Conservation (phyloP, 139 green algal genomes). For the Ettlia oleoabundans region DNA sequence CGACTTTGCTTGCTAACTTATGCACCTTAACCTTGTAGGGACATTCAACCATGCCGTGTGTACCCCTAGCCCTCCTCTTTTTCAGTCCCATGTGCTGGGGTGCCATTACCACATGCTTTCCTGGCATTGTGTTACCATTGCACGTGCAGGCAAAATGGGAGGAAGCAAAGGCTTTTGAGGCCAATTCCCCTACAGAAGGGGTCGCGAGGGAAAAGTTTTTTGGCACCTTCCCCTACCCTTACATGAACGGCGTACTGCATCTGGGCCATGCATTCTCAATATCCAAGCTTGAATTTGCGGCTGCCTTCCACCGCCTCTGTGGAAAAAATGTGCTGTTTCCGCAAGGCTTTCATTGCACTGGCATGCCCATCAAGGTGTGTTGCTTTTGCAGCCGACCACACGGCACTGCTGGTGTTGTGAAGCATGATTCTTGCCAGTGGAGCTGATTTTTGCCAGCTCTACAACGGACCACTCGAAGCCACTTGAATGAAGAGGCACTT, state of each 20-base stretch:
- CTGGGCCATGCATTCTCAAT: constrained; percentile 98
- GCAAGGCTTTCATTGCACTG: constrained; percentile 98
- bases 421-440: too few species aligned
- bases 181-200: constrained; percentile 73
- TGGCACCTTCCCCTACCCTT: constrained; percentile 99
- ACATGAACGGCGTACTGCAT: constrained; percentile 99
- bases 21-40: too few species aligned
- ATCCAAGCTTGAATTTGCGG: constrained; percentile 98
- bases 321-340: constrained; percentile 94
- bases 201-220: constrained; percentile 90
- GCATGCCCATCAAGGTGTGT: constrained; percentile 99
- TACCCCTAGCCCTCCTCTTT: too few species aligned
- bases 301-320: constrained; percentile 91
- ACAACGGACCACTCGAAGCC: too few species aligned
- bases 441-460: too few species aligned
- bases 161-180: constrained; percentile 85
- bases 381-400: neutral
- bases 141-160: constrained; percentile 85
- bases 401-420: neutral
- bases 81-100: too few species aligned
- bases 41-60: too few species aligned
- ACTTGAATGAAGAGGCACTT: too few species aligned
- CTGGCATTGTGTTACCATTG: neutral
- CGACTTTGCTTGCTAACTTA: too few species aligned
- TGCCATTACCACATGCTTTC: too few species aligned